Base-by-base conservation (phyloP, 73 alveolate genomes). In the Symbiodinium pilosum region DNA sequence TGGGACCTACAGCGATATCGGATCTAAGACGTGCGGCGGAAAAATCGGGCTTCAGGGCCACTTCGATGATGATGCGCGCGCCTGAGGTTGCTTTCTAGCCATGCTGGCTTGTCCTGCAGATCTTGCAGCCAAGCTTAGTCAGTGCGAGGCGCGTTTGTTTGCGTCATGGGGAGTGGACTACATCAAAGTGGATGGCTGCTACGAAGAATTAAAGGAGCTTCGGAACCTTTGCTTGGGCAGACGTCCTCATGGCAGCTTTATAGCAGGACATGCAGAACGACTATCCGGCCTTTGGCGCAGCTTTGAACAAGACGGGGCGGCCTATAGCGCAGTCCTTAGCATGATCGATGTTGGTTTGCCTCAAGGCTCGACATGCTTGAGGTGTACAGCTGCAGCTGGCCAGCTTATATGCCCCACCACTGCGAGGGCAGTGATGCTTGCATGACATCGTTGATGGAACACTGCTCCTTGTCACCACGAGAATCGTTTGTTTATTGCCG, bases 121-220 rank as follows among this genome's bases (percentile, higher is more conserved):
- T 47, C 14, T 47, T 9, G 30, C 38, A 54, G 73, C 26, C 73
- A 54, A 16, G 6, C 34, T 54, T n/a, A 30, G 26, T 24, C 26
- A n/a, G 7, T 54, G 39, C 38, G 20, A 64, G 81, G 81, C 81
- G 39, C 81, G 41, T 0, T 24, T 98, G 40, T 98, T 99, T 88
- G 99, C 99, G 9, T 97, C 97, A 34, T 99, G 99, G 99, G 99
- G 85, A 64, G 99, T 99, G 64, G 99, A 99, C 93, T 99, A 99
- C 87, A 64, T 99, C 81, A 99, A 99, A 83, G 99, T 99, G 75
- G 97, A 91, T 43, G 97, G 97, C 11, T 91, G 97, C 97, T 30
- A 69, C 52, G 97, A 91, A 52, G 51, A 68, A 18, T 32, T 38
- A n/a, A 43, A 91, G 97, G 97, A 89, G 56, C 0, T 9, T 52